phyloP scores from a whole-genome alignment of 805 yeast species.

The Metschnikowia chrysomelidarum region DNA sequence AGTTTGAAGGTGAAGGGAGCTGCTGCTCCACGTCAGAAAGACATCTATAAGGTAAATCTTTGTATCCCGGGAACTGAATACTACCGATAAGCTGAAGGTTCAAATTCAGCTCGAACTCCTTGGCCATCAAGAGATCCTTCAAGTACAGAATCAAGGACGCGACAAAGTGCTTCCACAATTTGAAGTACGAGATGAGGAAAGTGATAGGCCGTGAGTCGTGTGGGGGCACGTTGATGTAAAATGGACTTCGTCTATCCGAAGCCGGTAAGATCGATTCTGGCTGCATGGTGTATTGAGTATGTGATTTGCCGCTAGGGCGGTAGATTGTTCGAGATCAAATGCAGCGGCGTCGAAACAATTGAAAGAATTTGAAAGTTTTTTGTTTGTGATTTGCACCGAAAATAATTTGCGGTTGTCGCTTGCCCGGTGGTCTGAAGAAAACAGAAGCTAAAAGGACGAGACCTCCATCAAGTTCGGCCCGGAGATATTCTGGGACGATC shows the following conservation, averaged over 20 bases:
- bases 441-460: too few relatives aligned
- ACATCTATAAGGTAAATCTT: conserved; percentile 32
- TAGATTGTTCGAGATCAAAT: too few relatives aligned
- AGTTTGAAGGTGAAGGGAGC: conserved; percentile 13
- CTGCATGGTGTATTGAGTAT: conserved; percentile 4
- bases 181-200: conserved; percentile 37
- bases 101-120: conserved; percentile 39
- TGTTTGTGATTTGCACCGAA: too few relatives aligned
- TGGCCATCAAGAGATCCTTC: conserved; percentile 46
- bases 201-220: conserved; percentile 40
- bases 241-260: conserved; percentile 36
- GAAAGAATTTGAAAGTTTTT: too few relatives aligned
- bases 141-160: conserved; percentile 36
- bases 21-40: conserved; percentile 16
- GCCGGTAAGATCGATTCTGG: conserved; percentile 27
- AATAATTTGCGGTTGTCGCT: too few relatives aligned
- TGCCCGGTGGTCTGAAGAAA: too few relatives aligned
- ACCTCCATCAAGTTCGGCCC: too few relatives aligned
- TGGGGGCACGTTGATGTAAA: conserved; percentile 37
- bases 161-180: conserved; percentile 40
- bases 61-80: conserved; percentile 44
- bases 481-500: too few relatives aligned
- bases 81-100: conserved; percentile 37
- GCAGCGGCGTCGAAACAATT: too few relatives aligned
- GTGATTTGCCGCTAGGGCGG: too few relatives aligned